Percentiles rank a stretch among this genome's conserved stretches.
These are phyloP conservation scores for Globisporangium nodosum DNA, from an alignment of 352 stramenopile genomes.

Conservation along the genomic window DNA sequence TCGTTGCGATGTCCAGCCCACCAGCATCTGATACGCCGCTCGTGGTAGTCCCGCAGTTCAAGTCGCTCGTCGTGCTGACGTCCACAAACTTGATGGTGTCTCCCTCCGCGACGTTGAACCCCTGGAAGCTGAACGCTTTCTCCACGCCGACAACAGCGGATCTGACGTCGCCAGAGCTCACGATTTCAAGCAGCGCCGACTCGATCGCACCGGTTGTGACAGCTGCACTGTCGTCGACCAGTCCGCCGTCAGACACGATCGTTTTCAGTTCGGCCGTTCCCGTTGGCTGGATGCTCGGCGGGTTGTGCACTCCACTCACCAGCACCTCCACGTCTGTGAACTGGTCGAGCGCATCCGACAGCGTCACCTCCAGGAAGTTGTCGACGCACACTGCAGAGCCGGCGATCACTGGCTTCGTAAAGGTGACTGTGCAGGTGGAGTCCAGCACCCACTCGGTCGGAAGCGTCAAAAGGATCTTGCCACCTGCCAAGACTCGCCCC, in stretches of 20 bases:
- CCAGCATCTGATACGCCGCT: slow-evolving; percentile 43
- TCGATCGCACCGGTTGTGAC: slow-evolving; percentile 31
- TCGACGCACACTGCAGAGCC: slow-evolving; percentile 20
- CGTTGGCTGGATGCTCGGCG: slow-evolving; percentile 25
- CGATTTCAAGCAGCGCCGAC: slow-evolving; percentile 32
- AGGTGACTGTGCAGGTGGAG: slow-evolving; percentile 22
- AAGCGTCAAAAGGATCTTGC: slow-evolving; percentile 32
- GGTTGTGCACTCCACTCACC: slow-evolving; percentile 41
- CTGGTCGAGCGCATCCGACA: slow-evolving; percentile 34
- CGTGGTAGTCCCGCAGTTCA: slow-evolving; percentile 37
- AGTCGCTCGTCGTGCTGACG: slow-evolving; percentile 39
- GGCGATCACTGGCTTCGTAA: slow-evolving; percentile 28
- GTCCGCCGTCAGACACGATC: slow-evolving; percentile 33
- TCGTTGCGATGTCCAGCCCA: slow-evolving; percentile 25
- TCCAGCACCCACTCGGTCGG: slow-evolving; percentile 39
- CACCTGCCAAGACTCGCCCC: slow-evolving; percentile 28
- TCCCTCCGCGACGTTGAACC: slow-evolving; percentile 22
- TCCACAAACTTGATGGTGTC: slow-evolving; percentile 70
- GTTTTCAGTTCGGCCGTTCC: slow-evolving; percentile 20
- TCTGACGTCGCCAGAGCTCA: slow-evolving; percentile 33
- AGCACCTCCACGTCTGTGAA: slow-evolving; percentile 28
- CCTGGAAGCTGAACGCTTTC: slow-evolving; percentile 49
- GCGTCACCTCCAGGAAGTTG: slow-evolving; percentile 28
- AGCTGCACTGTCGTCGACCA: slow-evolving; percentile 32
- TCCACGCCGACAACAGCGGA: slow-evolving; percentile 40